Conservation (phyloP, 257 asterid genomes). For the Capsicum baccatum region DNA sequence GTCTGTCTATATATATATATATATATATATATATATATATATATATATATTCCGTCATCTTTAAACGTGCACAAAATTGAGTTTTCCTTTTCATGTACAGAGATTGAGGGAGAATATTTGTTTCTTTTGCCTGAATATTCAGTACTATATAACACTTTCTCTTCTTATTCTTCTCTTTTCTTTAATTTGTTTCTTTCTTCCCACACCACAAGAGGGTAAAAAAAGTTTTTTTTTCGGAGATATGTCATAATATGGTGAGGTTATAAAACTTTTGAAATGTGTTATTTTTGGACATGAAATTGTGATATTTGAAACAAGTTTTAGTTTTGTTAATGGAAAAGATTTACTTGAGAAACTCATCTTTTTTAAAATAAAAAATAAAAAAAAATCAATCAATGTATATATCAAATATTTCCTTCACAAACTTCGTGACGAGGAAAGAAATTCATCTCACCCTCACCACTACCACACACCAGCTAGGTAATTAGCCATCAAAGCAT, state of each 20-base stretch:
- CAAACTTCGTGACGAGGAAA: neutral
- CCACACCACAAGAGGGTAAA: neutral
- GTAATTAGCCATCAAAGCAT: neutral
- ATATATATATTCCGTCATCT: neutral
- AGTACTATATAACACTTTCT: neutral
- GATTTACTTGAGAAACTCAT: neutral
- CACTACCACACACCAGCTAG: neutral
- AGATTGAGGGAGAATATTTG: slow-evolving; percentile 19
- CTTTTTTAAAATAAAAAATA: neutral
- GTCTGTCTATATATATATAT: neutral
- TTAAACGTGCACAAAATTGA: neutral
- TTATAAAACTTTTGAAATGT: neutral
- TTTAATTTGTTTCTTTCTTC: neutral
- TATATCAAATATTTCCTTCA: neutral
- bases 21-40: neutral
- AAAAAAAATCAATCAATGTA: neutral
- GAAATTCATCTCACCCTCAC: neutral
- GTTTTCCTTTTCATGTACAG: slow-evolving; percentile 21
- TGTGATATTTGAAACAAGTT: neutral
- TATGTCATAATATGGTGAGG: neutral
- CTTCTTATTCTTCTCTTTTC: slow-evolving; percentile 2
- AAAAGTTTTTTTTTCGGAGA: neutral
- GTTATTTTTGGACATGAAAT: neutral
- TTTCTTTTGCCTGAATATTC: slow-evolving; percentile 22
- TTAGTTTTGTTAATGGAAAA: neutral